These are phyloP conservation scores for Pythium volutum DNA, from an alignment of 352 stramenopile genomes.

Conservation along the genomic window DNA sequence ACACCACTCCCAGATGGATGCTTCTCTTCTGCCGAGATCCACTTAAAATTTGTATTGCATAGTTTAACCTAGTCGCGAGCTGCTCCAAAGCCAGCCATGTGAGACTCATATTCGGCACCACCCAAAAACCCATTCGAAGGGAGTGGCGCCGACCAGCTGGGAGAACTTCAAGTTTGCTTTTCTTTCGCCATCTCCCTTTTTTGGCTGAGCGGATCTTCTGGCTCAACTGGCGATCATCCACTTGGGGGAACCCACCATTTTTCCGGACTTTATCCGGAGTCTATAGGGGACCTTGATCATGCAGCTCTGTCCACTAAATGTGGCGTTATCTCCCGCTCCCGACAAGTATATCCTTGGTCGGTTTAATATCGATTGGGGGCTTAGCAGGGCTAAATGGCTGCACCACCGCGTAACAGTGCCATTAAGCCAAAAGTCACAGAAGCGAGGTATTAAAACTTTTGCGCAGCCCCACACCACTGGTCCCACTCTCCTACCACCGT, in stretches of 20 bases:
- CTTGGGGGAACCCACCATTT: too few species aligned
- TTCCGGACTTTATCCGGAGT: too few species aligned
- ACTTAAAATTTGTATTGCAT: slow-evolving; percentile 26
- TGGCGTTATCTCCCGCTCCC: too few species aligned
- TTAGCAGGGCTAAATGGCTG: too few species aligned
- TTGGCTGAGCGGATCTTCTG: not conserved
- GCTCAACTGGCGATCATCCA: not conserved
- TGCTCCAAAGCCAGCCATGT: slow-evolving; percentile 11
- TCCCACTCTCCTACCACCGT: not conserved
- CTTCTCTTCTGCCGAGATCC: slow-evolving; percentile 17
- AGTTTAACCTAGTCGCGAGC: slow-evolving; percentile 6
- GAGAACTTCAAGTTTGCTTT: slow-evolving; percentile 28
- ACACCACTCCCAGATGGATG: slow-evolving; percentile 31
- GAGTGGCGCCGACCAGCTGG: not conserved
- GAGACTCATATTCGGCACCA: slow-evolving; percentile 14
- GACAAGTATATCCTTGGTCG: too few species aligned
- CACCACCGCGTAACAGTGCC: too few species aligned
- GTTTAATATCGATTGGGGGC: too few species aligned
- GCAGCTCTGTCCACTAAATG: too few species aligned
- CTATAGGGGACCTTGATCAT: too few species aligned
- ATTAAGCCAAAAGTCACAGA: too few species aligned
- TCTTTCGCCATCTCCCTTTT: too few species aligned
- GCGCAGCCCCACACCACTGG: slow-evolving; percentile 5
- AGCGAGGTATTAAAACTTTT: slow-evolving; percentile 16
- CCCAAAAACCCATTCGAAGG: slow-evolving; percentile 22